Evolutionary conservation across 306 rosid species (phyloP).

Genomic region (Acacia confusa): DNA sequence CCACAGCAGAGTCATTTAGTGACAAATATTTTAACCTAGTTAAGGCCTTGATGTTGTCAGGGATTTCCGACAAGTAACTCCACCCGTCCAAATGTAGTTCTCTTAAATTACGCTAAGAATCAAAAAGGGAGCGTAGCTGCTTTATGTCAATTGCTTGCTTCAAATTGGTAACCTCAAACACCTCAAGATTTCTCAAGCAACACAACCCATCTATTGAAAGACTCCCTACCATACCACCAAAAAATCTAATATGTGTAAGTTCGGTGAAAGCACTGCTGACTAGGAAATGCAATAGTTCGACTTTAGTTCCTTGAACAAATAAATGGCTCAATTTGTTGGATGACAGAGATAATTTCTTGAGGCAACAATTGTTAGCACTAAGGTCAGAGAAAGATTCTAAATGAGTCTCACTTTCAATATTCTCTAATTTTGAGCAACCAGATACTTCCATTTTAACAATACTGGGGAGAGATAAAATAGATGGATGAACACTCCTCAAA

Average conservation of each 20-base stretch:
- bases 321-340: no score
- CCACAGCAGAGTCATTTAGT: not conserved
- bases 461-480: not conserved
- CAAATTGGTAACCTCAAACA: no score
- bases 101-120: not conserved
- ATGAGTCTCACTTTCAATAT: not conserved
- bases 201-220: not conserved
- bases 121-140: not conserved
- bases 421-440: not conserved
- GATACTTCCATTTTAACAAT: not conserved
- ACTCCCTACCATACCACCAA: not conserved
- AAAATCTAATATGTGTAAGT: fast-evolving
- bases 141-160: not conserved
- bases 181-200: not conserved
- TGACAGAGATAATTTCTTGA: not conserved
- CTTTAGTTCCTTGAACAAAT: fast-evolving
- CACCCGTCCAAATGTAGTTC: not conserved
- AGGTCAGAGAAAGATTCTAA: not conserved
- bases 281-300: no score
- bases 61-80: not conserved
- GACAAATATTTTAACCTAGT: no score
- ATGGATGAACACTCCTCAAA: not conserved
- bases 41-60: not conserved
- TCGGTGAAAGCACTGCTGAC: not conserved
- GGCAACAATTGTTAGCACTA: not conserved